phyloP scores from a whole-genome alignment of 441 rosid species.

The Syzygium syzygioides region DNA sequence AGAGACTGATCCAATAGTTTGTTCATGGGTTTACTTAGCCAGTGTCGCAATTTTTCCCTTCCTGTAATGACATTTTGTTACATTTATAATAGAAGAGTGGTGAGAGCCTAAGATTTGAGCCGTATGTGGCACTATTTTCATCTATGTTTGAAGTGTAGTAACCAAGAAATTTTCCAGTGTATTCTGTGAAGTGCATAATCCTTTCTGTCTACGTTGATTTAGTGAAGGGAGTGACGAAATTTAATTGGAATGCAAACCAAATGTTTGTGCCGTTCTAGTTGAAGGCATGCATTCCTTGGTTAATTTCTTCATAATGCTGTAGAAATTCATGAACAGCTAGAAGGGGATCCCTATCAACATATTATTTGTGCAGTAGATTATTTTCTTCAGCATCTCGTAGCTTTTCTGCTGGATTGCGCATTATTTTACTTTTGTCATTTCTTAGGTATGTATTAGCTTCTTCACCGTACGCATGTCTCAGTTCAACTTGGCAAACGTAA shows the following conservation, averaged over 20 bases:
- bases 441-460: not conserved
- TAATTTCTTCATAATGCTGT: not conserved
- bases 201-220: not conserved
- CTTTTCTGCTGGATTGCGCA: not conserved
- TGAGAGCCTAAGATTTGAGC: not conserved
- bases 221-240: not conserved
- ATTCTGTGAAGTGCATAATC: not conserved
- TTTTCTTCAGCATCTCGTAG: not conserved
- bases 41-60: constrained; percentile 5
- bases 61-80: not conserved
- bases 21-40: not conserved
- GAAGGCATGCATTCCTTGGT: not conserved
- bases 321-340: not conserved
- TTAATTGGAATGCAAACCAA: not conserved
- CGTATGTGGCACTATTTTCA: not conserved
- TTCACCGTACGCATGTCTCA: not conserved
- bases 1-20: not conserved
- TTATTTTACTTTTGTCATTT: not conserved
- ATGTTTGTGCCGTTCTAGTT: not conserved
- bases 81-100: not conserved
- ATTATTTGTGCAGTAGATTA: not conserved
- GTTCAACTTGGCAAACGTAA: not conserved
- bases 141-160: not conserved
- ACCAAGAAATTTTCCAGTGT: not conserved
- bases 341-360: not conserved